Evolutionary conservation across 2,329 filamentous ascomycete species (phyloP), one percentile per base, ranked within the genome.

Genomic region (Talaromyces marneffei): DNA sequence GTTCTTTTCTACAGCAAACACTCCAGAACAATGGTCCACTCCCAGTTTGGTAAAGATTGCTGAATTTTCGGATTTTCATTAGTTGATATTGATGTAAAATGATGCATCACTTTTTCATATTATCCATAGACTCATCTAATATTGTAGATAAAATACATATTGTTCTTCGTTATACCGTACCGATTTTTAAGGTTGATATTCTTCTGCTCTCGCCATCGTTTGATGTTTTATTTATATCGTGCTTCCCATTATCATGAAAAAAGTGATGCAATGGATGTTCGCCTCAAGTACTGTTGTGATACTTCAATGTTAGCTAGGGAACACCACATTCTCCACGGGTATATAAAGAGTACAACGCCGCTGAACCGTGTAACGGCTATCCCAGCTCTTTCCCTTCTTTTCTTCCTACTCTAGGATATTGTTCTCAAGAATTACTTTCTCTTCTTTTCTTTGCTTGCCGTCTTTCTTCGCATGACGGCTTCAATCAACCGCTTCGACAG

Each of bases 1-100:
- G 56, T 58, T 58, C 56, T 46, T 52, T 48, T 48, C 44, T 33
- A 6, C 55, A 20, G 44, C 57, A 52, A 40, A 53, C 57, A 53
- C 33, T 31, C 56, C 35, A 39, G 27, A 37, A 57, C 20, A 37
- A 35, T 57, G 20, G 7, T 2, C 29, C 23, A 18, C 27, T 20
- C 39, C 46, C 27, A 50, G 31, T 20, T 10, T 10, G 48, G 48
- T 7, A 52, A 35, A 33, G 48, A 52, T 52, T 20, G 27, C 29
- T 33, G 48, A 20, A n/a, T 8, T n/a, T n/a, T 20, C 27, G 4
- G 27, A 46, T 48, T 27, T 18, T 16, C 12, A 39, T 31, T 27
- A 18, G 20, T n/a, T 25, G 46, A 20, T 42, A 18, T 14, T 33
- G 25, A 9, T n/a, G 29, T 50, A 10, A 4, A 14, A 48, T 58